Base-by-base conservation (phyloP, 148 eudicot genomes). In the Camellia sinensis region DNA sequence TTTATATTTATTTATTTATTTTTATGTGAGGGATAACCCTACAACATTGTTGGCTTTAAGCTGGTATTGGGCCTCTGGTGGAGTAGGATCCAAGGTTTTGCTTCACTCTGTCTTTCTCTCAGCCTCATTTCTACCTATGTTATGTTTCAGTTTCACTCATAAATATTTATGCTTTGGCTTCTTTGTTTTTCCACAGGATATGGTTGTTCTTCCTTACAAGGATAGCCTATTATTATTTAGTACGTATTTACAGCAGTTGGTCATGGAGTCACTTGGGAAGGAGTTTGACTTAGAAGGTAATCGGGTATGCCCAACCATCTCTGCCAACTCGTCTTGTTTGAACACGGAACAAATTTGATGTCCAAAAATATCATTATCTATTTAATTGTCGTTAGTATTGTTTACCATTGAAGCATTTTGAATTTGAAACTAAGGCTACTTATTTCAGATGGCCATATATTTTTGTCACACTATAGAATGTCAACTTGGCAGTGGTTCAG, bases 141-240 rank as follows among this genome's bases (percentile, higher is more conserved):
- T 77, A 73, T 71, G 13, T 52, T 73, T 53, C 37, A 41, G 59
- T 71, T 70, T 21, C 13, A 53, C 67, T 60, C 73, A 73, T 48
- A 29, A 46, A 75, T 73, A 73, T 13, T 50, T 68, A 10, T 64
- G 18, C 54, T 40, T 66, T 84, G 29, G 14, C 79, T 78, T 70
- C 44, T 60, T 53, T 76, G 53, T 74, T 29, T 72, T 71, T 83
- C 67, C 43, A 43, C 85, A 94, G 99, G 99, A 97, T 86, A 97
- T 97, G 99, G 98, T 97, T 79, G 94, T 97, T 78, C 98, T 97
- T 86, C 98, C 98, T 60, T 97, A 97, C 91, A 97, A 94, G 88
- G 99, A 97, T 83, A 97, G 98, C 80, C 86, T 97, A 78, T 87
- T 97, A 81, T 86, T 97, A 40, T 97, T 97, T 79, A 97, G 98